A percentile compares a stretch with the other conserved stretches of the same genome.
Conservation (phyloP, 495 filamentous ascomycete genomes). For the Penicillium malachiteum region DNA sequence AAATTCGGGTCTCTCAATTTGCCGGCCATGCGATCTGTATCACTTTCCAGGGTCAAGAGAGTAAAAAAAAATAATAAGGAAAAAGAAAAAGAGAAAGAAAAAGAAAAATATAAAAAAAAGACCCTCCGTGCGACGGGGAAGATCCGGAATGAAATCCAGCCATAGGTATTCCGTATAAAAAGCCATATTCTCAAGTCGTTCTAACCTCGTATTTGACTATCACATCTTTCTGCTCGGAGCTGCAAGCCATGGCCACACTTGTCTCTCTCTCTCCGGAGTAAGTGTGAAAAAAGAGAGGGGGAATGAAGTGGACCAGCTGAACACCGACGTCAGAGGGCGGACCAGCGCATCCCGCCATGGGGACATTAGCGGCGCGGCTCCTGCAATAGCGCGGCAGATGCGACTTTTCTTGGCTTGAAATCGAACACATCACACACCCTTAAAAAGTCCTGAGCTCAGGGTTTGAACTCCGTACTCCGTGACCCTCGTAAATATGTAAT, state of each 20-base stretch:
- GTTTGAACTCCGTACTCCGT: neutral
- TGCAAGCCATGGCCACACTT: conserved; percentile 16
- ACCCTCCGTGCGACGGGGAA: conserved; percentile 8
- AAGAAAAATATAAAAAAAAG: neutral
- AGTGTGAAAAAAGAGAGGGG: neutral
- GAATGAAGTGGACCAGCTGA: conserved; percentile 15
- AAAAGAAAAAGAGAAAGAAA: neutral
- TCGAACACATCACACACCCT: conserved; percentile 29
- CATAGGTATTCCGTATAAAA: neutral
- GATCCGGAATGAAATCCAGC: neutral
- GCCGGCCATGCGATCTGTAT: conserved; percentile 24
- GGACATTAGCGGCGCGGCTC: conserved; percentile 30
- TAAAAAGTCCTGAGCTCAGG: neutral
- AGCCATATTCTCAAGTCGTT: neutral
- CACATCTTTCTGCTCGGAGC: neutral
- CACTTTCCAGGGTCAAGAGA: conserved; percentile 1
- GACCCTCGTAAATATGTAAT: neutral
- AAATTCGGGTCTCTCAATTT: conserved; percentile 1
- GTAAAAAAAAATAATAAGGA: too few species aligned
- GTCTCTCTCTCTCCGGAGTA: neutral
- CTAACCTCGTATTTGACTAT: conserved; percentile 12
- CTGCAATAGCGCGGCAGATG: conserved; percentile 31
- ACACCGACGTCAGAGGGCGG: conserved; percentile 35
- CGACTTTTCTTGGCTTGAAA: conserved; percentile 11
- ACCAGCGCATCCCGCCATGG: conserved; percentile 24